Percentiles rank a stretch among this genome's conserved stretches.
Conservation (phyloP, 306 rosid genomes). For the Begonia peltatifolia region DNA sequence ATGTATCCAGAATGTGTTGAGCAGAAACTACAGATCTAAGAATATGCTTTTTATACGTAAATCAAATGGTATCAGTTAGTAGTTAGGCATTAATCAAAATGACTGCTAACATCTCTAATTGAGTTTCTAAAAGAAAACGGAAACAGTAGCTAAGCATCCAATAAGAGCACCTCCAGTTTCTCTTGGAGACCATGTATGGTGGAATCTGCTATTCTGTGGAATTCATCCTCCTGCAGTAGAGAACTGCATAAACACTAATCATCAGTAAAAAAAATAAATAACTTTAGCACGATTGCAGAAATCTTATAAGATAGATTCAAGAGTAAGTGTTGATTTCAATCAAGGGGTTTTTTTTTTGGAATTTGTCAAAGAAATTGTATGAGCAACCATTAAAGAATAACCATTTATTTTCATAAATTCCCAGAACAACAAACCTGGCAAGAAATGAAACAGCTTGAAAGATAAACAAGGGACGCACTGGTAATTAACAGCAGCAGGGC, state of each 20-base stretch:
- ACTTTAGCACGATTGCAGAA: neutral
- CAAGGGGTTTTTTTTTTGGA: neutral
- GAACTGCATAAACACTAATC: slow-evolving; percentile 48
- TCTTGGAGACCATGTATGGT: slow-evolving; percentile 67
- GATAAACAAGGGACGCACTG: slow-evolving; percentile 19
- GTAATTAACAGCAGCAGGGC: slow-evolving; percentile 64
- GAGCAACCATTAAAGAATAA: no score
- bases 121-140: no score
- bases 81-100: no score
- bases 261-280: neutral
- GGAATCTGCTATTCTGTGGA: slow-evolving; percentile 55
- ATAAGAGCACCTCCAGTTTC: slow-evolving; percentile 47
- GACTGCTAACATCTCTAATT: no score
- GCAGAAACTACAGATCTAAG: no score
- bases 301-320: no score
- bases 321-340: neutral
- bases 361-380: no score
- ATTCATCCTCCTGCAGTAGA: slow-evolving; percentile 65
- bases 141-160: slow-evolving; percentile 1
- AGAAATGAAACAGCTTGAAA: neutral
- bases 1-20: no score
- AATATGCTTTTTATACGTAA: no score
- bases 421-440: no score
- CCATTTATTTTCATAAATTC: no score
- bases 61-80: no score